A percentile compares a stretch with the other conserved stretches of the same genome.
These are phyloP conservation scores for Sergeia podlipaevii DNA, from an alignment of 208 protist species.

Conservation along the genomic window DNA sequence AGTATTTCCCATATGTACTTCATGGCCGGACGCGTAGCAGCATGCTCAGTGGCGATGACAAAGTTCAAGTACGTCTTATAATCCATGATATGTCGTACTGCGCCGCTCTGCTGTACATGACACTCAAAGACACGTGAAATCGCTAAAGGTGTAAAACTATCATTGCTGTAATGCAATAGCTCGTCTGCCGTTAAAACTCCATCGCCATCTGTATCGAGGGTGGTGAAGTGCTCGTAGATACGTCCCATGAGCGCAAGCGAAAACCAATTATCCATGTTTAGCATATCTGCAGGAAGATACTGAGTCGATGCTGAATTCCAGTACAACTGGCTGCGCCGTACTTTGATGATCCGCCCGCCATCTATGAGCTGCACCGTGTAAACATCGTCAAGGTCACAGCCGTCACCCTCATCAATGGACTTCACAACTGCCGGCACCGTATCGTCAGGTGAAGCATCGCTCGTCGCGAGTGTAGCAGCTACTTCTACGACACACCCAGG, in stretches of 20 bases:
- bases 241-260: constrained; percentile 74
- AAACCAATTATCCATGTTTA: constrained; percentile 90
- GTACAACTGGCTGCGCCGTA: constrained; percentile 57
- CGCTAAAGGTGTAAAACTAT: constrained; percentile 76
- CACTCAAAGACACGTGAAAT: constrained; percentile 89
- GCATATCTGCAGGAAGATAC: constrained; percentile 44
- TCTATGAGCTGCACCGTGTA: constrained; percentile 66
- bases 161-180: constrained; percentile 75
- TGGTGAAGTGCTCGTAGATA: constrained; percentile 89
- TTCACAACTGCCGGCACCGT: constrained; percentile 62
- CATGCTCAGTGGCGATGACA: constrained; percentile 89
- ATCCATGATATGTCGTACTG: constrained; percentile 82
- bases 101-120: constrained; percentile 72
- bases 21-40: constrained; percentile 66
- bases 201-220: constrained; percentile 80
- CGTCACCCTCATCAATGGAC: constrained; percentile 57
- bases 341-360: constrained; percentile 13
- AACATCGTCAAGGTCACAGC: constrained; percentile 42
- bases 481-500: constrained; percentile 78
- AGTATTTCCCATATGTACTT: constrained; percentile 87
- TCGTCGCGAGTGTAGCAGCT: constrained; percentile 22
- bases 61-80: constrained; percentile 93
- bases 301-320: constrained; percentile 79
- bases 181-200: constrained; percentile 81
- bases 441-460: constrained; percentile 47